A percentile compares a stretch with the other conserved stretches of the same genome.
Conservation (phyloP, 345 rosid genomes). For the Psidium friedrichsthalianum region DNA sequence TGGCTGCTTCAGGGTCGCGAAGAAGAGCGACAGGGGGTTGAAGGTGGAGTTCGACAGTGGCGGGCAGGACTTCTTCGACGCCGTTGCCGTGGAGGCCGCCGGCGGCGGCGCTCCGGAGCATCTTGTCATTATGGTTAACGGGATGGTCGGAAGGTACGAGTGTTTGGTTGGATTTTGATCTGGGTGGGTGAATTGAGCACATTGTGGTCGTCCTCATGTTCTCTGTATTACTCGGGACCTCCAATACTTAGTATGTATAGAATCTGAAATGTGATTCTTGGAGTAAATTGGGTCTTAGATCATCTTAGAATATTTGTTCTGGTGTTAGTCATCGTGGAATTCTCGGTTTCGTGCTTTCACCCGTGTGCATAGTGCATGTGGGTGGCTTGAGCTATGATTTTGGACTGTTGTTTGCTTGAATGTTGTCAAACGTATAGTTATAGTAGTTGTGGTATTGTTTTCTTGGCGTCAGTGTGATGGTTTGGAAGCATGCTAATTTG, state of each 20-base stretch:
- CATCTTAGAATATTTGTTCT: background rate
- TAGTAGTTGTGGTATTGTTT: background rate
- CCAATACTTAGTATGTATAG: background rate
- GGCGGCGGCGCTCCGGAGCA: slow-evolving; percentile 36
- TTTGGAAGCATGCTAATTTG: background rate
- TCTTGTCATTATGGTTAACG: slow-evolving; percentile 83
- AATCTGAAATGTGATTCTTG: background rate
- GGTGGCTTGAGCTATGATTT: background rate
- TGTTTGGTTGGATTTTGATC: background rate
- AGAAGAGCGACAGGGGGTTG: slow-evolving; percentile 6
- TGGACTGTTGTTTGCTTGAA: background rate
- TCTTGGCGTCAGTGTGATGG: background rate
- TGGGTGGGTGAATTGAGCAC: background rate
- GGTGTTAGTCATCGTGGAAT: background rate
- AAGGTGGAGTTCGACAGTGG: slow-evolving; percentile 52
- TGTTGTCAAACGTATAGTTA: background rate
- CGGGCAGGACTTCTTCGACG: slow-evolving; percentile 48
- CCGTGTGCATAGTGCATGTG: background rate
- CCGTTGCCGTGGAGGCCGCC: slow-evolving; percentile 15
- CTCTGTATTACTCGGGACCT: background rate
- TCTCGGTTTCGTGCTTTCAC: background rate
- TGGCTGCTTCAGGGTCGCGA: slow-evolving; percentile 39
- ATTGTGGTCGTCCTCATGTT: background rate
- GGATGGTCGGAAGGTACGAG: slow-evolving; percentile 62
- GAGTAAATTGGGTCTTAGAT: background rate